Conservation (phyloP, 805 yeast species). For the Nakazawaea ernobii region DNA sequence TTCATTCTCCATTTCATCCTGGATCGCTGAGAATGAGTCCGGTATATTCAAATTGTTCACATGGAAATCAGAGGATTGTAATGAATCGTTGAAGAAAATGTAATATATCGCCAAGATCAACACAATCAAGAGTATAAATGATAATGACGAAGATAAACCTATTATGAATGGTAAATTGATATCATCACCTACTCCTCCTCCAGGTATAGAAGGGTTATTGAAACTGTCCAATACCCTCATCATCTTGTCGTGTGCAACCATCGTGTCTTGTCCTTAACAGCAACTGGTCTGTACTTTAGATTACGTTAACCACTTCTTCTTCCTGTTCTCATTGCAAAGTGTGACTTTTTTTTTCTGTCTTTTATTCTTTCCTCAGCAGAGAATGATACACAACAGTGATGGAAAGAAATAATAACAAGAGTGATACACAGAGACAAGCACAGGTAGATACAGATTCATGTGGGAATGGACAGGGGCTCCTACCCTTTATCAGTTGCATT, state of each 20-base stretch:
- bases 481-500: no score
- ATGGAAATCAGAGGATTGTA: background rate
- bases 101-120: constrained; percentile 21
- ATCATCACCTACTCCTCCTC: constrained; percentile 8
- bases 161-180: constrained; percentile 13
- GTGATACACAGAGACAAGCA: no score
- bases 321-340: no score
- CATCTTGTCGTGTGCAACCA: background rate
- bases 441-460: no score
- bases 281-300: no score
- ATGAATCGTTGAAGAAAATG: constrained; percentile 20
- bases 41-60: constrained; percentile 17
- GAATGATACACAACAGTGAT: no score
- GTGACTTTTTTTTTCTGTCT: no score
- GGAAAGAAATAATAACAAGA: no score
- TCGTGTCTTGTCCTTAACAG: no score
- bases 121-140: constrained; percentile 19
- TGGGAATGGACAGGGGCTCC: no score
- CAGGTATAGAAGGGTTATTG: constrained; percentile 7
- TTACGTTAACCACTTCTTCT: no score
- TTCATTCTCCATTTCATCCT: constrained; percentile 15
- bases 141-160: constrained; percentile 20
- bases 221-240: background rate
- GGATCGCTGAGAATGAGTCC: constrained; percentile 17
- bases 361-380: no score